A percentile compares a stretch with the other conserved stretches of the same genome.
These are phyloP conservation scores for Botryosphaeria dothidea DNA, from an alignment of 2,329 filamentous ascomycete species.

Conservation along the genomic window DNA sequence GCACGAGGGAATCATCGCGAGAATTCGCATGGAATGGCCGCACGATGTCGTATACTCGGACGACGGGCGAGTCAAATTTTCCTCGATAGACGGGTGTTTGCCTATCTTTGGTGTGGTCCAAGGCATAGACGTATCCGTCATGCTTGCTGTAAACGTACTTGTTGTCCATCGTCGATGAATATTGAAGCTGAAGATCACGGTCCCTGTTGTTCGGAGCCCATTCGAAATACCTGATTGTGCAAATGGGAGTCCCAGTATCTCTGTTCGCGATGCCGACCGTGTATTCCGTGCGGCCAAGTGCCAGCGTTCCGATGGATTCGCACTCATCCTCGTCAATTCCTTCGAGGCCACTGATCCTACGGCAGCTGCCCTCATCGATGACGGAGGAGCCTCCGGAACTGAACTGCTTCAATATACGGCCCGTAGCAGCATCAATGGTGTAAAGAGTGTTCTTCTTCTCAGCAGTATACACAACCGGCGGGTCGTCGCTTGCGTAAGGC, in stretches of 20 bases:
- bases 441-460: conserved; percentile 89
- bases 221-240: conserved; percentile 88
- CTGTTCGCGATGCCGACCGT: conserved; percentile 80
- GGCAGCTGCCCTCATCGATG: conserved; percentile 72
- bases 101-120: conserved; percentile 63
- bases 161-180: conserved; percentile 76
- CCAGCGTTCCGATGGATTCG: conserved; percentile 75
- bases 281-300: conserved; percentile 85
- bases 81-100: conserved; percentile 44
- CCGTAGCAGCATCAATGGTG: conserved; percentile 83
- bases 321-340: conserved; percentile 68
- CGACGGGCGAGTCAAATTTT: conserved; percentile 74
- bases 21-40: conserved; percentile 67
- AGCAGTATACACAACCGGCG: conserved; percentile 81
- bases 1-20: conserved; percentile 73
- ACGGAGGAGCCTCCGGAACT: conserved; percentile 70
- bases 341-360: conserved; percentile 42
- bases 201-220: conserved; percentile 94
- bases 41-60: conserved; percentile 84
- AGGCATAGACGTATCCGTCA: conserved; percentile 80
- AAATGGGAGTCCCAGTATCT: conserved; percentile 73
- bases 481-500: conserved; percentile 73
- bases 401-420: conserved; percentile 80
- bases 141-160: conserved; percentile 86
- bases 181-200: conserved; percentile 81